phyloP scores from a whole-genome alignment of 2,329 filamentous ascomycete species.

The Fonsecaea monophora region DNA sequence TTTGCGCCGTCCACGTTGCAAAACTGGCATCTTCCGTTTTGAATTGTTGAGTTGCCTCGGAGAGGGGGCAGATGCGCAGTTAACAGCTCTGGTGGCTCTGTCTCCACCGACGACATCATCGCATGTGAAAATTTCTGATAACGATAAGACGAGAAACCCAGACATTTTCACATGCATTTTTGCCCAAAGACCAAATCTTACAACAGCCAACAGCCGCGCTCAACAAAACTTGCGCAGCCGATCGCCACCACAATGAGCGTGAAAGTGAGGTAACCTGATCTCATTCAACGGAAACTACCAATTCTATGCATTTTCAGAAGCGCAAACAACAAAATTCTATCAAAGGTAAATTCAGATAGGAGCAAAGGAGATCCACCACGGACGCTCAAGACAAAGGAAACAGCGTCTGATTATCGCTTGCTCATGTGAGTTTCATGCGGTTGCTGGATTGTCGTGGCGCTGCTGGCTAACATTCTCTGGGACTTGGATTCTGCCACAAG shows the following conservation, averaged over 20 bases:
- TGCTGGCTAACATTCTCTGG: neutral
- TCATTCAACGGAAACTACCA: conserved; percentile 4
- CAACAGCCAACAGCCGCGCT: neutral
- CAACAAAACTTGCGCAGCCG: neutral
- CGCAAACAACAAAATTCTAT: conserved; percentile 3
- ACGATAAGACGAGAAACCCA: neutral
- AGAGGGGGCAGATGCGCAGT: neutral
- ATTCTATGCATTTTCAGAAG: conserved; percentile 5
- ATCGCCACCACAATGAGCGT: neutral
- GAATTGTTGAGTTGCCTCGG: neutral
- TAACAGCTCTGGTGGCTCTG: neutral
- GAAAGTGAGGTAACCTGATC: neutral
- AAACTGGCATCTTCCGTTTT: neutral
- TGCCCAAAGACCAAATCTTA: neutral
- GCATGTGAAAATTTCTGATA: conserved; percentile 7
- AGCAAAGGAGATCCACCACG: neutral
- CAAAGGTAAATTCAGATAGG: neutral
- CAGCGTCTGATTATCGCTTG: neutral
- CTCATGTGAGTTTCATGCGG: neutral
- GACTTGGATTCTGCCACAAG: neutral
- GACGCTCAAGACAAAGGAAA: neutral
- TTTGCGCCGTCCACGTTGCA: neutral
- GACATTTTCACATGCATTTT: conserved; percentile 3
- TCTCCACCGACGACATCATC: neutral
- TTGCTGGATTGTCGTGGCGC: conserved; percentile 3